Base-by-base conservation (phyloP, 495 filamentous ascomycete species). In the Trichodelitschia bisporula region DNA sequence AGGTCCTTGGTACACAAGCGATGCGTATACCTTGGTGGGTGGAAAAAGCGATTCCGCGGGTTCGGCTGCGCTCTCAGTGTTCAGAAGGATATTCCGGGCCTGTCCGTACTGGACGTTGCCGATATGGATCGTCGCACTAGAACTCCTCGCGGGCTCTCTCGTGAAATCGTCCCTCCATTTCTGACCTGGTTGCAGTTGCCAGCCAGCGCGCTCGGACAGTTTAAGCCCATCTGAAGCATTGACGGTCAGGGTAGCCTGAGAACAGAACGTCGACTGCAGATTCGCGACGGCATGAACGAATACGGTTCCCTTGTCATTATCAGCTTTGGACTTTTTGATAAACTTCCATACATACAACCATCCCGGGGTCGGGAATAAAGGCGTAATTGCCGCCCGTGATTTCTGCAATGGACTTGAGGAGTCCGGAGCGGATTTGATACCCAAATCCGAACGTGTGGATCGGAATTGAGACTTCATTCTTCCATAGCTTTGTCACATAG, bases 271-370 rank as follows among this genome's bases (percentile, higher is more conserved):
- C 4, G 23, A 29, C 17, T 29, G 29, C 4, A 35, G 32, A 26
- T 35, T 35, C 4, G 32, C 32, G 10, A 35, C 16, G 3, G 32
- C 32, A 20, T 35, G 32, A 30, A 35, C 26, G 32, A 35, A 35
- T 12, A 35, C 32, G 3, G 32, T 35, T 14, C 32, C n/a, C n/a
- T n/a, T n/a, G n/a, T n/a, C n/a, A n/a, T n/a, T n/a, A n/a, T n/a
- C n/a, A n/a, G n/a, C n/a, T n/a, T n/a, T n/a, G n/a, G n/a, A n/a
- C n/a, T n/a, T n/a, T n/a, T n/a, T n/a, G 29, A 19, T 4, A 4
- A 9, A 19, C 3, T 31, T 14, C 28, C 4, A 18, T n/a, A 31
- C 24, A 31, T 20, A n/a, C 32, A 35, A 35, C 29, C 32, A 35
- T 35, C 3, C 32, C 32, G n/a, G 24, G 15, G 17, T 35, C 32